Evolutionary conservation across 2,329 filamentous ascomycete species (phyloP), one percentile per base, ranked within the genome.

Genomic region (Penicillium capsulatum): DNA sequence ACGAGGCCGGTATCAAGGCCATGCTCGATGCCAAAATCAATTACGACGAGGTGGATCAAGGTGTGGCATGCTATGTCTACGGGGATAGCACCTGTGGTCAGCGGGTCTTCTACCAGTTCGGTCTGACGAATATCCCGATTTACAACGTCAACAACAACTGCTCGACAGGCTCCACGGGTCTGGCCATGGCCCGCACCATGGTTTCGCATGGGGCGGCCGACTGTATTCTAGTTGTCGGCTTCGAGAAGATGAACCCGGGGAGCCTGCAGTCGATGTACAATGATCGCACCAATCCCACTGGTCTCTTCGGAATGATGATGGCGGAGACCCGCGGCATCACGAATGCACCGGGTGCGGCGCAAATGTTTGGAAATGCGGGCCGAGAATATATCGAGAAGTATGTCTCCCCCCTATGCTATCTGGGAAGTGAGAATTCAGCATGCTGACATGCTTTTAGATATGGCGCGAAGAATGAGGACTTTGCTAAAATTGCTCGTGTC

Each of bases 91-190:
- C 91, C 40, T 92, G 86, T 68, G 91, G 91, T 33, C 91, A 97
- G 74, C 84, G 91, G 51, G 90, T 97, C 60, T 96, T 97, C 71
- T 97, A 97, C 71, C 91, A 97, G 70, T 96, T 97, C 66, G 92
- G 91, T 72, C 90, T 97, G 83, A 96, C 90, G 30, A 77, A 84
- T 60, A 96, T 97, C 56, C 91, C 91, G 58, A 88, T 97, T 63
- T 90, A 94, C 75, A 97, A 97, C 61, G 88, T 95, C 61, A 97
- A 96, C 78, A 97, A 97, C 76, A 96, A 96, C 74, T 97, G 91
- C 75, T 87, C 86, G 3, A 97, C 91, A 0, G 92, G 91, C n/a
- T 89, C 84, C 3, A 95, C 91, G 0, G 92, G 91, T 7, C 72
- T 97, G 42, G 82, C 83, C 61, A 84, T 97, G 77, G 92, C 78